Percentiles rank a stretch among this genome's conserved stretches.
These are phyloP conservation scores for Pugionium cornutum DNA, from an alignment of 345 rosid species.

Conservation along the genomic window DNA sequence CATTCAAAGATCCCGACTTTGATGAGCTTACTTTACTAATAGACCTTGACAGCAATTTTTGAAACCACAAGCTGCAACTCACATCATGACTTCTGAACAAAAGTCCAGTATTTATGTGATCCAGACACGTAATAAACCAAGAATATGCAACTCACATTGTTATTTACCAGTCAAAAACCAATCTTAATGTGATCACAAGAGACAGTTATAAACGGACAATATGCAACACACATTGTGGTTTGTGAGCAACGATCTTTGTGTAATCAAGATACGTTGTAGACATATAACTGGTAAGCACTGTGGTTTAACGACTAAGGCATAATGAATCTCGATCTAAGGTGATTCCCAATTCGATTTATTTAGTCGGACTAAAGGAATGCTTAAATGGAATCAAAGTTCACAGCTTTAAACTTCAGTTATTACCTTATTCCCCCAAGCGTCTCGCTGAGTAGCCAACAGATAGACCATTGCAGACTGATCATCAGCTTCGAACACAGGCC, in stretches of 20 bases:
- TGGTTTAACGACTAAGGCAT: neutral
- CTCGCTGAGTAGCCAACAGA: conserved; percentile 62
- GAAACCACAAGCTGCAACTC: neutral
- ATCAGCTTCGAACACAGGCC: neutral
- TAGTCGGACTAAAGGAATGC: neutral
- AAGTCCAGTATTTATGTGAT: too few relatives aligned
- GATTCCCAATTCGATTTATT: too few relatives aligned
- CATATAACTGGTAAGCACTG: neutral
- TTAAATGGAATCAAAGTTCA: neutral
- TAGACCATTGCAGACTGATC: conserved; percentile 46
- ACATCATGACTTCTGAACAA: too few relatives aligned
- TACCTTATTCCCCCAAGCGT: conserved; percentile 64
- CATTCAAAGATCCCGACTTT: too few relatives aligned
- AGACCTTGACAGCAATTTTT: too few relatives aligned
- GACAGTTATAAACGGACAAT: neutral
- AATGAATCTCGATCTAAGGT: neutral
- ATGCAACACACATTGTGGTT: conserved; percentile 10
- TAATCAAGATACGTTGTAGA: neutral
- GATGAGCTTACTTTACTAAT: too few relatives aligned
- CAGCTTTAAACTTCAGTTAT: neutral
- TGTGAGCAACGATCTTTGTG: neutral
- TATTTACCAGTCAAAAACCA: neutral
- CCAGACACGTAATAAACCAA: too few relatives aligned
- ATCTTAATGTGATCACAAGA: conserved; percentile 8
- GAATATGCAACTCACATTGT: conserved; percentile 18